Evolutionary conservation across 768 basidiomycete species (phyloP), one percentile per base, ranked within the genome.

Genomic region (Russula dissimulans): DNA sequence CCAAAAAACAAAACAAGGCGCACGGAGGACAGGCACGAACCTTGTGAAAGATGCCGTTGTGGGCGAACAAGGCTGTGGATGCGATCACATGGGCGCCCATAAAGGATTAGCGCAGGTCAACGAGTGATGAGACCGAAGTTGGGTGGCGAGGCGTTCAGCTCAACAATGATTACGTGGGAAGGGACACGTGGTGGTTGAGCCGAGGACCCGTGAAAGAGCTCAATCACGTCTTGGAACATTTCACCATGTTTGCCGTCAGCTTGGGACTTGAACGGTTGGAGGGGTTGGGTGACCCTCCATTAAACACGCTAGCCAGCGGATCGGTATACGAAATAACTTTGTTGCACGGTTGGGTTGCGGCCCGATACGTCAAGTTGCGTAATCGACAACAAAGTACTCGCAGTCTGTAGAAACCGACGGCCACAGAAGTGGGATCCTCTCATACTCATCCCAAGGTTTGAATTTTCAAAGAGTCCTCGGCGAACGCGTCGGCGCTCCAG

Each of bases 51-150:
- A 62, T 62, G 56, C 61, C 61, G 61, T 57, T 62, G 22, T 34
- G 44, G 47, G 48, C 4, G 17, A 53, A 61, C 44, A 47, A 48
- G 56, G 61, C 56, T 26, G 50, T 62, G 61, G 36, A 17, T 48
- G n/a, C 51, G 56, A 62, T 62, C 61, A 62, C 34, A 38, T 18
- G 61, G 50, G 50, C 61, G 61, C 61, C 61, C 61, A 62, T 57
- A 57, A 62, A 54, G 31, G 56, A 62, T 57, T 62, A 62, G 56
- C 42, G 56, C 56, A 53, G 18, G 26, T 32, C 51, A 45, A 26
- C 31, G 58, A 56, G 48, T 56, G 47, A 60, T 56, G 47, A 44
- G n/a, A 39, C 31, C 31, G 22, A 56, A 18, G 48, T 38, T 32
- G 34, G 18, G 59, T 62, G 56, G 61, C 61, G 51, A 62, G 51